Evolutionary conservation across 2,329 filamentous ascomycete genomes (phyloP).

Genomic region (Acrodontium crateriforme): DNA sequence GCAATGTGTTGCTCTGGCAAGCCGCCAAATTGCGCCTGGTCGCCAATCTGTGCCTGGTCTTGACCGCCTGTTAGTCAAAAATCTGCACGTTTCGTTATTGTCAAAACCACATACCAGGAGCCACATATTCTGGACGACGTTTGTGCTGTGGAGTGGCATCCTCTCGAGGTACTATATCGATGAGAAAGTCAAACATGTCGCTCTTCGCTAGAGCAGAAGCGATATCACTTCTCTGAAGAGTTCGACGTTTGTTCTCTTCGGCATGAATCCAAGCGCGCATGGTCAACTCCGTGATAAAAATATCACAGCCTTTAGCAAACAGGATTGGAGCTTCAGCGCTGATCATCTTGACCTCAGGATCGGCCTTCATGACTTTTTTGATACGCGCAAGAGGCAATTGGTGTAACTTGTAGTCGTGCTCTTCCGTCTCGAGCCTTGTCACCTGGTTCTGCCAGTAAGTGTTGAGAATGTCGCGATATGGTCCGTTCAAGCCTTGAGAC

Average conservation of each 20-base stretch:
- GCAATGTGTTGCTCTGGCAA: conserved; percentile 18
- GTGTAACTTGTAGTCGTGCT: conserved; percentile 96
- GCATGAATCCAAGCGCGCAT: conserved; percentile 99
- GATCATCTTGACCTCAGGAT: conserved; percentile 99
- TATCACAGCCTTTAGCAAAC: conserved; percentile 96
- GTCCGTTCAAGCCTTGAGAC: conserved; percentile 83
- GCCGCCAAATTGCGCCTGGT: conserved; percentile 18
- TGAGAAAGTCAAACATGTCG: conserved; percentile 99
- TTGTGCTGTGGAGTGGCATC: conserved; percentile 81
- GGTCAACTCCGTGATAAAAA: conserved; percentile 88
- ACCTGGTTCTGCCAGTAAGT: conserved; percentile 99
- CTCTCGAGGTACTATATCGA: conserved; percentile 94
- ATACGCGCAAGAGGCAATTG: conserved; percentile 94
- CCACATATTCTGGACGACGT: conserved; percentile 34
- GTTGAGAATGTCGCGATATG: conserved; percentile 92
- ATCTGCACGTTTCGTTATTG: no score
- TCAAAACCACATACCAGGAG: conserved; percentile 26
- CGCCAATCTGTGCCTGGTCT: conserved; percentile 7
- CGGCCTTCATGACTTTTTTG: conserved; percentile 99
- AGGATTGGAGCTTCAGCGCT: conserved; percentile 94
- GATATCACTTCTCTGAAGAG: conserved; percentile 89
- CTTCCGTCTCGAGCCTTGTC: conserved; percentile 84
- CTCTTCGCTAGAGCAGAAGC: conserved; percentile 91
- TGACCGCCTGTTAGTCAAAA: no score
- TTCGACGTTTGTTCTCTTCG: conserved; percentile 95